Evolutionary conservation across 768 basidiomycete species (phyloP), one percentile per base, ranked within the genome.

Genomic region (Podaxis sp.): DNA sequence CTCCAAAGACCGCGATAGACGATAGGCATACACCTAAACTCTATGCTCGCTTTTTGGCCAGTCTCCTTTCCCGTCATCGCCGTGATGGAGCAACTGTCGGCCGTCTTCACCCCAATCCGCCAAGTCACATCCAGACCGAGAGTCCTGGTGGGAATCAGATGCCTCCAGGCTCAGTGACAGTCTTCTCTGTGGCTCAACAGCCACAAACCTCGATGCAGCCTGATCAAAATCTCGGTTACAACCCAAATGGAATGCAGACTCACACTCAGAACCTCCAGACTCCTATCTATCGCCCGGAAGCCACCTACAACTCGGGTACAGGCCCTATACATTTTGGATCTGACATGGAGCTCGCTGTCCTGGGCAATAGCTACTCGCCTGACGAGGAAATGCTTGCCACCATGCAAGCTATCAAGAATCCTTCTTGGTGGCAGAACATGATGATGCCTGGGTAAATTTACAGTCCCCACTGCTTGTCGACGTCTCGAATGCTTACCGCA

Each of bases 11-110:
- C 54, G 88, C 91, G 15, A 90, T 93, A 55, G 92, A 93, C 68
- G 89, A 90, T 67, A 83, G 88, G 13, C 92, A 93, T 69, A 91
- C 90, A 0, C 92, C 90, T 1, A 88, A 86, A 66, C 77, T 93
- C 38, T 92, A 93, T 68, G 89, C 92, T 12, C 85, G 90, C 13
- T 93, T 93, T 79, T 81, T 93, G 6, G 85, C 87, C 0, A 80
- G 87, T n/a, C 76, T 93, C 28, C 77, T 93, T 19, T 83, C 85
- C 33, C 83, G 83, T 60, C 85, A 91, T 71, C 84, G 87, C n/a
- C 83, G 82, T 56, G 88, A 90, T 66, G 86, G 88, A 17, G 81
- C 82, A n/a, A 80, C 86, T 15, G 77, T 79, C 24, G 84, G 84
- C 9, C 84, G 84, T 5, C 69, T 80, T 42, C 87, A 84, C 58